Percentiles rank a stretch among this genome's conserved stretches.
Evolutionary conservation across 768 basidiomycete genomes (phyloP).

Genomic region (Tulasnella sp.): DNA sequence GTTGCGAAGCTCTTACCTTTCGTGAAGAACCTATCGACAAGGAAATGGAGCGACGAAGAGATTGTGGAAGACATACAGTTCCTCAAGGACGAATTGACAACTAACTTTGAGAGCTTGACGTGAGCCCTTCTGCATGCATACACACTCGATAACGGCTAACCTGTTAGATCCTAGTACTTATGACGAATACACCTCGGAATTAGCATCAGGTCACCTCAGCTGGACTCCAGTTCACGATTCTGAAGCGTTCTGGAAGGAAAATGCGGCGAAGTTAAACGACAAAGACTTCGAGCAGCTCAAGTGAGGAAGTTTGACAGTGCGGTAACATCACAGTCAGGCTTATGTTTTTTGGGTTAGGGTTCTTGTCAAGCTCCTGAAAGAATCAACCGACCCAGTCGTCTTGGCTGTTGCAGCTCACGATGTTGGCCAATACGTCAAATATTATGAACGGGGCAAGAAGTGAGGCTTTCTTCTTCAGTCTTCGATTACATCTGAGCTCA

Average conservation of each 20-base stretch:
- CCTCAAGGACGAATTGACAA: constrained; percentile 73
- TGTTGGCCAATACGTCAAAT: constrained; percentile 86
- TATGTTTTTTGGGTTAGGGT: constrained; percentile 34
- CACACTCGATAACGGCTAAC: background rate
- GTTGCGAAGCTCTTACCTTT: constrained; percentile 80
- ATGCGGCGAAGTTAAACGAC: constrained; percentile 77
- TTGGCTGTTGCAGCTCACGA: constrained; percentile 91
- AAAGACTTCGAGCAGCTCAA: constrained; percentile 74
- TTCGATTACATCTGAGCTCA: background rate
- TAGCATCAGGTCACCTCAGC: constrained; percentile 78
- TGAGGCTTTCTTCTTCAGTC: constrained; percentile 27
- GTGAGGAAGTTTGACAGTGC: constrained; percentile 30
- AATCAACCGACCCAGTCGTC: constrained; percentile 60
- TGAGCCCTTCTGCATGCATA: constrained; percentile 30
- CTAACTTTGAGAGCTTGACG: constrained; percentile 83
- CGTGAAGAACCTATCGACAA: constrained; percentile 63
- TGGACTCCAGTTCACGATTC: constrained; percentile 97
- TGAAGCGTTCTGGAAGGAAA: constrained; percentile 97
- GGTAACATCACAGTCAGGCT: background rate
- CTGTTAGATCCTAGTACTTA: constrained; percentile 52
- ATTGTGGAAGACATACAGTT: constrained; percentile 85
- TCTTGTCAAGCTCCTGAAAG: constrained; percentile 58
- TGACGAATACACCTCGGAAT: constrained; percentile 89
- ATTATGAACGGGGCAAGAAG: constrained; percentile 88
- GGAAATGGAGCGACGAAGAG: constrained; percentile 95